Evolutionary conservation across 305 asterid genomes (phyloP).

Genomic region (Euphrasia arctica): DNA sequence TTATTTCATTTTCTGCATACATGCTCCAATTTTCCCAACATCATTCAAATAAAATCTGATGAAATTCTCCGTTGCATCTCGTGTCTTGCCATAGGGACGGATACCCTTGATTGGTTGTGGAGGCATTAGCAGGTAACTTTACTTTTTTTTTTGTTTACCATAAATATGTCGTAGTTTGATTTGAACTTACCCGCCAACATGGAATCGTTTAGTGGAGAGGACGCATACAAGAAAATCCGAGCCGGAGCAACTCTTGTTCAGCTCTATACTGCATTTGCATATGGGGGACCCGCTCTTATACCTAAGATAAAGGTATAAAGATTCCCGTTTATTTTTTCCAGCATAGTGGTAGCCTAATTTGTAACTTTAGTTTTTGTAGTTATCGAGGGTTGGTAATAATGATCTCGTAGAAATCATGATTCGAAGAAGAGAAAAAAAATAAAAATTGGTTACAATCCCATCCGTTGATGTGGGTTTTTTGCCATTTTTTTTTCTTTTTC

Average conservation of each 20-base stretch:
- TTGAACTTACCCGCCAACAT: conserved; percentile 17
- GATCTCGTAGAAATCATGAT: background rate
- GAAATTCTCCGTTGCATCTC: conserved; percentile 3
- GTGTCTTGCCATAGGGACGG: conserved; percentile 54
- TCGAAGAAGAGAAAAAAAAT: background rate
- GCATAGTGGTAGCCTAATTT: background rate
- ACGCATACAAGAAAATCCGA: conserved; percentile 91
- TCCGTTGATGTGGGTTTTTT: background rate
- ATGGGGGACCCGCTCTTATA: conserved; percentile 96
- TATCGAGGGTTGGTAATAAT: background rate
- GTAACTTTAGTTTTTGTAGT: background rate
- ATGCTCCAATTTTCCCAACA: background rate
- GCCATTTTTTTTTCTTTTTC: background rate
- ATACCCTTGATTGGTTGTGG: conserved; percentile 94
- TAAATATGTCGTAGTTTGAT: conserved; percentile 10
- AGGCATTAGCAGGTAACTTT: conserved; percentile 82
- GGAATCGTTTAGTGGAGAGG: conserved; percentile 66
- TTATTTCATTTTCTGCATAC: background rate
- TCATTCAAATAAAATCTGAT: background rate
- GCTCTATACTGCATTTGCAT: conserved; percentile 96
- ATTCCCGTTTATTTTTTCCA: background rate
- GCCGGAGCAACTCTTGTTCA: conserved; percentile 96
- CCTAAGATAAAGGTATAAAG: conserved; percentile 76
- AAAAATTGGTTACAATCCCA: background rate
- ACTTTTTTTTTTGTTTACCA: background rate